Conservation (phyloP, 345 rosid genomes). For the Erucastrum elatum region DNA sequence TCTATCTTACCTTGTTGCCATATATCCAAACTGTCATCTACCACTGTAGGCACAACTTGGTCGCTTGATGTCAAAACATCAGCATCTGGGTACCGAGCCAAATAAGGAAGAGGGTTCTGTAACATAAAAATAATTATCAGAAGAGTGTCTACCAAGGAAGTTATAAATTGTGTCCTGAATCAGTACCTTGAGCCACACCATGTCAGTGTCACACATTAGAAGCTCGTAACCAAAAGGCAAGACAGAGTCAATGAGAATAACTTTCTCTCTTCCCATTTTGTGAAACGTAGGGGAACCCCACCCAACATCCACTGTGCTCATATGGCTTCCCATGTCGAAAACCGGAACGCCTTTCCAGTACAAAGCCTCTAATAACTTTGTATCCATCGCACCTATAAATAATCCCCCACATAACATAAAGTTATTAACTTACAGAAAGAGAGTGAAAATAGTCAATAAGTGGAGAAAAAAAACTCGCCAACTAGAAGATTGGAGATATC, state of each 20-base stretch:
- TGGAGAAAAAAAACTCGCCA: conserved; percentile 48
- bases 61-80: conserved; percentile 95
- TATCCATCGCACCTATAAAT: conserved; percentile 92
- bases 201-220: conserved; percentile 97
- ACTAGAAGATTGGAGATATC: conserved; percentile 82
- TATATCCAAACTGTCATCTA: conserved; percentile 86
- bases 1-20: conserved; percentile 85
- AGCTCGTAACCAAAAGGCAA: conserved; percentile 87
- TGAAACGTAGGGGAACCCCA: conserved; percentile 98
- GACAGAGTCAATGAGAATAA: conserved; percentile 73
- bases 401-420: conserved; percentile 1
- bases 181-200: conserved; percentile 96
- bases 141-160: neutral
- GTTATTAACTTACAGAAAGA: neutral
- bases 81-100: conserved; percentile 93
- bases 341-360: conserved; percentile 98
- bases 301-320: conserved; percentile 96
- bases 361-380: conserved; percentile 83
- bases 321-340: conserved; percentile 97
- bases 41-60: conserved; percentile 89
- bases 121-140: conserved; percentile 4
- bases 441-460: neutral
- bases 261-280: conserved; percentile 99
- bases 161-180: neutral
- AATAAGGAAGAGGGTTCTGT: conserved; percentile 92